Conservation (phyloP, 352 stramenopile genomes). For the Phytophthora palmivora region DNA sequence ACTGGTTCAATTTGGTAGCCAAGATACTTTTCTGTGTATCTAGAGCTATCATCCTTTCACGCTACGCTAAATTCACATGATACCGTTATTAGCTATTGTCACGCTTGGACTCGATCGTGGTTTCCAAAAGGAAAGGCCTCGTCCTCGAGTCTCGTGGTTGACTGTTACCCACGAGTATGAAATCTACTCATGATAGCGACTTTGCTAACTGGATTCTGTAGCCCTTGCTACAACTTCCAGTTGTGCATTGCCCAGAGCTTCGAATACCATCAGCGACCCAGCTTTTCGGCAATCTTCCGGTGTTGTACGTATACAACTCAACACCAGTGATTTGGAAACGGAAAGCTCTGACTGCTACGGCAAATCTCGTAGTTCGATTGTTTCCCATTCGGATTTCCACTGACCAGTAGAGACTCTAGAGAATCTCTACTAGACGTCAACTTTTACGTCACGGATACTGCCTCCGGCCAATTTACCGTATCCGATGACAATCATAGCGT, state of each 20-base stretch:
- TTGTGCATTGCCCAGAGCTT: slow-evolving; percentile 9
- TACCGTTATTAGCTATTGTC: background rate
- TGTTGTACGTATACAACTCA: slow-evolving; percentile 24
- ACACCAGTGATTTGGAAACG: slow-evolving; percentile 13
- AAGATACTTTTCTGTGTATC: background rate
- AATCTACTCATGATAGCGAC: background rate
- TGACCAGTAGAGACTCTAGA: slow-evolving; percentile 2
- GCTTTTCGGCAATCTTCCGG: slow-evolving; percentile 10
- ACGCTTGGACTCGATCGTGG: background rate
- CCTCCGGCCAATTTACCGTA: slow-evolving; percentile 14
- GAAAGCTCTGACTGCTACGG: background rate
- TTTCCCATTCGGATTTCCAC: background rate
- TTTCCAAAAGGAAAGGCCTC: background rate
- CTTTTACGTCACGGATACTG: slow-evolving; percentile 16
- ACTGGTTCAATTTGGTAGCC: background rate
- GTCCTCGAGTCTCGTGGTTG: slow-evolving; percentile 12
- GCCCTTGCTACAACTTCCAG: slow-evolving; percentile 4
- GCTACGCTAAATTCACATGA: background rate
- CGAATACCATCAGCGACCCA: slow-evolving; percentile 2
- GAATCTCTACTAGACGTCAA: background rate
- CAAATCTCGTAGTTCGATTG: background rate
- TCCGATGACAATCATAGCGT: slow-evolving; percentile 17
- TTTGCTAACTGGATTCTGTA: background rate
- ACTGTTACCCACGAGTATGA: background rate
- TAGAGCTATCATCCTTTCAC: slow-evolving; percentile 1